Conservation (phyloP, 2,329 filamentous ascomycete species). For the Colletotrichum agaves region DNA sequence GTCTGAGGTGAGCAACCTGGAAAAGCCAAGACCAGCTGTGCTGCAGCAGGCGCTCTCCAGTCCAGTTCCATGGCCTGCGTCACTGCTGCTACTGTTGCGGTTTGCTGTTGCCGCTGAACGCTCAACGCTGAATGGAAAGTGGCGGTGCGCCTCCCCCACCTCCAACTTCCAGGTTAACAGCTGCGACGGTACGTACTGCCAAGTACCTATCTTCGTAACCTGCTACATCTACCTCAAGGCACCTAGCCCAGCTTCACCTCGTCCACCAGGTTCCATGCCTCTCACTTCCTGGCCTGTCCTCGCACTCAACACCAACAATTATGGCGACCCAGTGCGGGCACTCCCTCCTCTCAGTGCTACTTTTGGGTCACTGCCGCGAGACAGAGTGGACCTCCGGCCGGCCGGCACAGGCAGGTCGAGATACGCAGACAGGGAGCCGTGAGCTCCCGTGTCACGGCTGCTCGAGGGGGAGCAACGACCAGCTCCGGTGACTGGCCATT, state of each 20-base stretch:
- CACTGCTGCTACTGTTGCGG: background rate
- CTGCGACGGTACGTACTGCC: background rate
- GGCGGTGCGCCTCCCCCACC: slow-evolving; percentile 25
- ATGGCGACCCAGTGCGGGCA: background rate
- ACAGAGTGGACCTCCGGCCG: slow-evolving; percentile 1
- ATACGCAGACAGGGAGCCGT: slow-evolving; percentile 30
- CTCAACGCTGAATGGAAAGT: slow-evolving; percentile 14
- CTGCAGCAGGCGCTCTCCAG: background rate
- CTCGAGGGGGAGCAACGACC: background rate
- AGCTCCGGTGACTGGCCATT: background rate
- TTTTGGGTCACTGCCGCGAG: background rate
- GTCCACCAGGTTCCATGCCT: background rate
- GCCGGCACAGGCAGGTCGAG: slow-evolving; percentile 18
- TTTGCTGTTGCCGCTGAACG: background rate
- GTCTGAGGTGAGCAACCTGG: slow-evolving; percentile 1
- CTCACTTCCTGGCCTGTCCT: background rate
- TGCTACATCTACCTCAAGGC: background rate
- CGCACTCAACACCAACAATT: background rate
- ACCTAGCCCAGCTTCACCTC: background rate
- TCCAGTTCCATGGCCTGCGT: background rate
- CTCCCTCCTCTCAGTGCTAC: background rate
- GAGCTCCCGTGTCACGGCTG: background rate
- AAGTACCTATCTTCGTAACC: background rate
- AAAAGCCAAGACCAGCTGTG: background rate
- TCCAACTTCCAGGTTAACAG: background rate